A percentile compares a stretch with the other conserved stretches of the same genome.
phyloP scores from a whole-genome alignment of 495 filamentous ascomycete species.

The Sordaria brevicollis region DNA sequence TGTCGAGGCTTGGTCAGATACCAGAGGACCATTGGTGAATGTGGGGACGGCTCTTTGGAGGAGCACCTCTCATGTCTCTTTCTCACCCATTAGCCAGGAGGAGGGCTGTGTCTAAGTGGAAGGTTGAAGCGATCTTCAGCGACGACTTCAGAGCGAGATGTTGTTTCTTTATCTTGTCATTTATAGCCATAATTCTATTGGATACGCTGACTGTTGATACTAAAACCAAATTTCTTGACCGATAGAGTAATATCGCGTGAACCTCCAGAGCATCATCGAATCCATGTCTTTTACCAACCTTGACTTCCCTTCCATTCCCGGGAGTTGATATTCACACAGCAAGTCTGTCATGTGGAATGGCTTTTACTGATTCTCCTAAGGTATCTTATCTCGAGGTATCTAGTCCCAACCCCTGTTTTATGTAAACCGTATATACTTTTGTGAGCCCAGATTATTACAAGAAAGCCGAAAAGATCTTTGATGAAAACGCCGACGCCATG shows the following conservation, averaged over 20 bases:
- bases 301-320: not conserved
- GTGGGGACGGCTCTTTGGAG: not conserved
- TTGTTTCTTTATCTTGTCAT: not conserved
- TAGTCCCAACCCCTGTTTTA: not conserved
- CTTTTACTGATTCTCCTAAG: not conserved
- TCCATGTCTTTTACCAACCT: not conserved
- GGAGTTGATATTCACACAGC: not conserved
- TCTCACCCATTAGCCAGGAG: not conserved
- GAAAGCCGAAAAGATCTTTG: not conserved
- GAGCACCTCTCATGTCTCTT: not conserved
- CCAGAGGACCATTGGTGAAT: not conserved
- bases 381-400: not conserved
- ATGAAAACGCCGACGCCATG: constrained; percentile 8
- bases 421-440: not conserved
- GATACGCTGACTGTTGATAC: not conserved
- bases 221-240: not conserved
- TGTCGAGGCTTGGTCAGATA: not conserved
- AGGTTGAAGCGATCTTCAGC: not conserved
- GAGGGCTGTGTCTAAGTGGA: not conserved
- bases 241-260: too few species aligned
- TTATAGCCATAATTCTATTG: not conserved
- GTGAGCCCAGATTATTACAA: not conserved
- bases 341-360: not conserved
- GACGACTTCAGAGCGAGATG: not conserved
- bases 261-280: not conserved